Evolutionary conservation across 2,329 filamentous ascomycete species (phyloP), one percentile per base, ranked within the genome.

Genomic region (Tolypocladium tundrense): DNA sequence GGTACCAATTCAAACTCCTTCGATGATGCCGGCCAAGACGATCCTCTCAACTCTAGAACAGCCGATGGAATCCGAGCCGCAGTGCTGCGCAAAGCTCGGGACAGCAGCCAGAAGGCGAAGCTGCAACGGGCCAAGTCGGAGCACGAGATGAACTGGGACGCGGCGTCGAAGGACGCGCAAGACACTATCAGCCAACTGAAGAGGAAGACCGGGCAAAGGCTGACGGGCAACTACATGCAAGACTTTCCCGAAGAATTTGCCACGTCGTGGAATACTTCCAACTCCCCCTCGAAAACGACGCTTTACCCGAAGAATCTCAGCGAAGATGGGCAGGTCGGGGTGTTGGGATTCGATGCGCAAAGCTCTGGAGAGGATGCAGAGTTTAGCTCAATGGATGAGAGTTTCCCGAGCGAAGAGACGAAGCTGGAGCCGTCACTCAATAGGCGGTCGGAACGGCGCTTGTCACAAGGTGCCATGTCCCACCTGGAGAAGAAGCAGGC

Each of bases 191-290:
- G 21, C 48, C 58, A n/a, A 48, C 40, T 24, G 35, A 33, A 37
- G 37, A 37, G 6, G 27, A 33, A 52, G 33, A 37, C 27, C 8
- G 40, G 37, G 9, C 40, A 27, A 4, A 42, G 59, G 11, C 58
- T 81, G 54, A 79, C 76, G 10, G 79, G 79, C 4, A 79, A 77
- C 60, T 81, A 75, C 60, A 68, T 69, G 10, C 75, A 74, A 39
- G 80, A 82, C 64, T 82, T 82, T 59, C 77, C 79, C 0, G 78
- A 82, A 59, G 79, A 82, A 4, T 81, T 79, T 57, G 63, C 72
- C 0, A 65, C 66, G 6, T 72, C 73, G 1, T 81, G 79, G 79
- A 69, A 67, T 45, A 62, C 59, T 8, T 53, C 63, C 10, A 65
- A 68, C 19, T 69, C 68, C 4, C 11, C 60, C 4, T 67, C 66